A percentile compares a stretch with the other conserved stretches of the same genome.
These are phyloP conservation scores for Trichoderma koningiopsis DNA, from an alignment of 2,329 filamentous ascomycete genomes.

Conservation along the genomic window DNA sequence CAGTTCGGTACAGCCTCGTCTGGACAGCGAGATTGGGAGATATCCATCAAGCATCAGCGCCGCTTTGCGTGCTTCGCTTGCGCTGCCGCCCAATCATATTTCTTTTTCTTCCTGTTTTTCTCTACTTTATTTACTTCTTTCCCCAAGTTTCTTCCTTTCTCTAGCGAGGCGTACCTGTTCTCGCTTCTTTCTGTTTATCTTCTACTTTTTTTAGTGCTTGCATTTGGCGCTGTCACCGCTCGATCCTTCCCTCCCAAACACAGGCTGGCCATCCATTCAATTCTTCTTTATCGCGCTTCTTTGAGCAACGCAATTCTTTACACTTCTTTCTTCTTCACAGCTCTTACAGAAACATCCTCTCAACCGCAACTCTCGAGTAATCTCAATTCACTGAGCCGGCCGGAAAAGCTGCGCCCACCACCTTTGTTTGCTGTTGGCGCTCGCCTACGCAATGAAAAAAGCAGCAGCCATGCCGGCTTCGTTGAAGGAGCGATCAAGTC, in stretches of 20 bases:
- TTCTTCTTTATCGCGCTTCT: constrained; percentile 16
- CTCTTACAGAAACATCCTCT: neutral
- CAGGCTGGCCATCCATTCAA: neutral
- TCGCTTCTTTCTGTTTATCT: neutral
- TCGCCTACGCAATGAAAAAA: neutral
- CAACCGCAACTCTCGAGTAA: neutral
- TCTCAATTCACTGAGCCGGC: neutral
- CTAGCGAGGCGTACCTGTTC: neutral
- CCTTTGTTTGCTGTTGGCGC: neutral
- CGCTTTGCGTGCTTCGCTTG: neutral
- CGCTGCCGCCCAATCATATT: neutral
- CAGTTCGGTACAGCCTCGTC: neutral
- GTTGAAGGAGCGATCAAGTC: constrained; percentile 38
- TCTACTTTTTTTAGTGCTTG: neutral
- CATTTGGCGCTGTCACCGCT: constrained; percentile 9
- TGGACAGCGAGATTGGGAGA: neutral
- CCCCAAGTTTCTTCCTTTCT: neutral
- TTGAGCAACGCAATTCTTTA: neutral
- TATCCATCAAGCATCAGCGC: neutral
- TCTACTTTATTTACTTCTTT: neutral
- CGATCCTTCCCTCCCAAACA: constrained; percentile 8
- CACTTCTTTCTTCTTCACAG: neutral
- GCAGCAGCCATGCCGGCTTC: constrained; percentile 35
- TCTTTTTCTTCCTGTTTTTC: neutral
- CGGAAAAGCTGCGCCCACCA: neutral